Base-by-base conservation (phyloP, 1,284 basidiomycete species). In the Ganoderma sinense region DNA sequence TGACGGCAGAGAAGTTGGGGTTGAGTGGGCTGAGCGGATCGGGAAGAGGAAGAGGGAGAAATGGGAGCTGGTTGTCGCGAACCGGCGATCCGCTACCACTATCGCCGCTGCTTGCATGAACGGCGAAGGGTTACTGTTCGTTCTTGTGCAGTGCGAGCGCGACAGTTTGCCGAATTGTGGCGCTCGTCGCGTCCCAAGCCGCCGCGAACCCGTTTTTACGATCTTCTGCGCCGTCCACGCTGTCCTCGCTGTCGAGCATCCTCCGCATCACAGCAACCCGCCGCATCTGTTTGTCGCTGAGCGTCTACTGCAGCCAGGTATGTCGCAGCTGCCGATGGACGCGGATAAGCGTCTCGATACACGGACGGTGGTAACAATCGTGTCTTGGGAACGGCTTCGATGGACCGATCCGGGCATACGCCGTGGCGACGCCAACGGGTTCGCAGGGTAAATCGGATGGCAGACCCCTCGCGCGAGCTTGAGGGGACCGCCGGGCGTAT, bases 371-470 rank as follows among this genome's bases (percentile, higher is more conserved):
- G 39, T 64, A 69, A 33, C 53, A 69, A 18, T 66, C 61, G 16
- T 53, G n/a, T 26, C 63, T 53, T 10, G 68, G 68, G 41, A 69
- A 59, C 33, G 61, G 40, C 20, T 55, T 29, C 5, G 64, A 62
- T 10, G 68, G 53, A 6, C 33, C 23, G 10, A 69, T 23, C 40
- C 61, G 36, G 60, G 31, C 43, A 6, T 36, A n/a, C 23, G 41
- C 26, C 18, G 64, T 43, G 33, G 23, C 48, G 23, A 40, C 39
- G 33, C 51, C 29, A 60, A 61, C 43, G 61, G 40, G 23, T 41
- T 29, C 4, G 68, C 61, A 20, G 68, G 64, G 41, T 66, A 65
- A 40, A 66, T 66, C 10, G 68, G 64, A 16, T 66, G 23, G 55
- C 68, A 69, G 55, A 31, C 16, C 41, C 1, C 26, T 36, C 26